A percentile compares a stretch with the other conserved stretches of the same genome.
phyloP scores from a whole-genome alignment of 495 filamentous ascomycete genomes.

The Immersiella caudata region DNA sequence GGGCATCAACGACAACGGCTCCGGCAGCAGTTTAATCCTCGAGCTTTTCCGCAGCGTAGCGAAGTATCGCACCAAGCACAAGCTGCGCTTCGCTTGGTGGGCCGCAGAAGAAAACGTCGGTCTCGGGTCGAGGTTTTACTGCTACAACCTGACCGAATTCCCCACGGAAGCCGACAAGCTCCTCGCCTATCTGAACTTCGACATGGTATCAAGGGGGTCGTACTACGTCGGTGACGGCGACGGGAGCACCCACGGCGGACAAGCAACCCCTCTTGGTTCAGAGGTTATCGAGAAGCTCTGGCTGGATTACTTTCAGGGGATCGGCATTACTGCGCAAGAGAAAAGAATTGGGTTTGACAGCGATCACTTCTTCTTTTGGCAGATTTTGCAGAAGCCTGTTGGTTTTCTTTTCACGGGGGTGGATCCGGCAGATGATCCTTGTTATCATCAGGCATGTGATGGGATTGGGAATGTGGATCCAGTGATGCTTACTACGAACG shows the following conservation, averaged over 20 bases:
- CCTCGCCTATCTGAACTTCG: slow-evolving; percentile 52
- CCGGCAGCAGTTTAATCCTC: slow-evolving; percentile 44
- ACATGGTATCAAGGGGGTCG: slow-evolving; percentile 46
- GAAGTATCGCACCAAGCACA: slow-evolving; percentile 42
- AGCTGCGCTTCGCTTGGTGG: slow-evolving; percentile 52
- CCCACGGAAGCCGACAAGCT: slow-evolving; percentile 39
- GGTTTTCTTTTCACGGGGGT: slow-evolving; percentile 48
- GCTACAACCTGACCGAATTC: slow-evolving; percentile 30
- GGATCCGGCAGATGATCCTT: slow-evolving; percentile 43
- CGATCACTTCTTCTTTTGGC: slow-evolving; percentile 49
- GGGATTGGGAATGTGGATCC: slow-evolving; percentile 43
- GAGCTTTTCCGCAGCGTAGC: slow-evolving; percentile 39
- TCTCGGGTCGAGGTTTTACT: slow-evolving; percentile 47
- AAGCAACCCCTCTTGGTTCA: slow-evolving; percentile 42
- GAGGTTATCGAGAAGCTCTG: slow-evolving; percentile 46
- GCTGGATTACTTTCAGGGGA: slow-evolving; percentile 35
- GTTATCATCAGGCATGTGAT: slow-evolving; percentile 51
- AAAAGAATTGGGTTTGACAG: slow-evolving; percentile 43
- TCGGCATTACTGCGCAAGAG: slow-evolving; percentile 37
- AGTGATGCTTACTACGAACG: slow-evolving; percentile 43
- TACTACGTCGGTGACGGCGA: slow-evolving; percentile 36
- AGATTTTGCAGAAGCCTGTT: slow-evolving; percentile 51
- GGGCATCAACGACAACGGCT: slow-evolving; percentile 40
- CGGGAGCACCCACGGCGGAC: slow-evolving; percentile 23
- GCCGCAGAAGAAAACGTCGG: slow-evolving; percentile 49